Percentiles rank a stretch among this genome's conserved stretches.
These are phyloP conservation scores for Leishmania turanica DNA, from an alignment of 208 protist species.

Conservation along the genomic window DNA sequence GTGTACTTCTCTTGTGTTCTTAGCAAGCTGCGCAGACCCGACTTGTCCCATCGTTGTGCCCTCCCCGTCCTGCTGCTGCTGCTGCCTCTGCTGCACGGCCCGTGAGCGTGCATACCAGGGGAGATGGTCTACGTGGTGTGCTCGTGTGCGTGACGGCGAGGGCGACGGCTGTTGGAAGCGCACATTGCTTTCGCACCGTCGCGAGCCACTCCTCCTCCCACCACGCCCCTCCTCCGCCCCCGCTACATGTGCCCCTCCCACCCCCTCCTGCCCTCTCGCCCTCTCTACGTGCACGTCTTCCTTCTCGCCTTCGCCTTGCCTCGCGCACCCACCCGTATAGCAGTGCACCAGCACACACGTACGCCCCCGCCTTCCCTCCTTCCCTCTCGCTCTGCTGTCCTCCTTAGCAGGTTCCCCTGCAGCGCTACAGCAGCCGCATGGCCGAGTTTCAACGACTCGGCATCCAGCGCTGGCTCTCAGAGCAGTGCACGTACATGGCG, in stretches of 20 bases:
- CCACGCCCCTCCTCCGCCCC: not conserved
- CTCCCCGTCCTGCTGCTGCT: not conserved
- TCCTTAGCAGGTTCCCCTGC: not conserved
- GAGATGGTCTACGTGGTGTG: no score
- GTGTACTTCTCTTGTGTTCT: not conserved
- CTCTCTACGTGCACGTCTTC: not conserved
- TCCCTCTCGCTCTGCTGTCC: not conserved
- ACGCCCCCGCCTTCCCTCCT: not conserved
- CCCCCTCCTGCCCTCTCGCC: not conserved
- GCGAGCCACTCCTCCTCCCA: not conserved
- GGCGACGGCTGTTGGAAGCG: not conserved
- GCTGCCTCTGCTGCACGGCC: no score
- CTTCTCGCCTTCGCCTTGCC: not conserved
- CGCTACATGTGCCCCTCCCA: not conserved
- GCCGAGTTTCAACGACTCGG: slow-evolving; percentile 73
- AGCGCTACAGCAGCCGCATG: slow-evolving; percentile 23
- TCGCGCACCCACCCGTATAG: not conserved
- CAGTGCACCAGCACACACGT: not conserved
- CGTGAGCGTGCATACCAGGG: no score
- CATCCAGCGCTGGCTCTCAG: slow-evolving; percentile 67
- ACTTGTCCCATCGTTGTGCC: not conserved
- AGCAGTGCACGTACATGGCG: slow-evolving; percentile 83
- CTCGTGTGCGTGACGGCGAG: not conserved
- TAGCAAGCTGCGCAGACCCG: not conserved
- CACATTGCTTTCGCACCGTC: not conserved